Evolutionary conservation across 2,329 filamentous ascomycete genomes (phyloP), one percentile per base, ranked within the genome.

Genomic region (Scedosporium apiospermum): DNA sequence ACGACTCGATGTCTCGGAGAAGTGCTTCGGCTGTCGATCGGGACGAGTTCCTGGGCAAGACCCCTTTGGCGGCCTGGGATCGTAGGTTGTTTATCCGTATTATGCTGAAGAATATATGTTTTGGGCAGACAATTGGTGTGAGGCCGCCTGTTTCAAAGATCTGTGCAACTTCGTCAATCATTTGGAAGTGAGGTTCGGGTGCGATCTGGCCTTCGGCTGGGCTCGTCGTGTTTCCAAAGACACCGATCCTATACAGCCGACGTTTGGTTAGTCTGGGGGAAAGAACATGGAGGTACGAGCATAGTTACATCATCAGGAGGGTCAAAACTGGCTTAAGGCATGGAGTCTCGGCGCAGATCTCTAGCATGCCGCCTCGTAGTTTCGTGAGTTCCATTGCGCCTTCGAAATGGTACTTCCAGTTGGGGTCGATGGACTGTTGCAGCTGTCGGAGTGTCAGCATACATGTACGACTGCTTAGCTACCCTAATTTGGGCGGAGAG

Each of bases 51-150:
- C 16, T 64, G 44, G 6, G 60, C 55, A 38, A 68, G 62, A 6
- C 58, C 30, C 18, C 60, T 23, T 4, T 62, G 46, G 27, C 58
- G 46, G 65, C 68, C 30, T 63, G 67, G 26, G 62, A 60, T 3
- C 76, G 73, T 26, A 78, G 66, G 57, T 72, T 62, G 61, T 75
- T 77, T 60, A 76, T 73, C 44, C 64, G 68, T 57, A 76, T 67
- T 6, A 74, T 69, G 42, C 73, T 71, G 16, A 64, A 58, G 27
- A 77, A 75, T 0, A 77, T 66, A 0, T 67, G 51, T 3, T 67
- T 63, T 0, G 75, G 74, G 42, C 68, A 75, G 58, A 71, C 67
- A 3, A 70, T 67, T 58, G 73, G 72, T 1, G 67, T 64, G 18
- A 65, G 67, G 5, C 65, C 30, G 0, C 57, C 65, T 5, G 58